Evolutionary conservation across 2,329 filamentous ascomycete genomes (phyloP), one percentile per base, ranked within the genome.

Genomic region (Rhinocladiella mackenziei): DNA sequence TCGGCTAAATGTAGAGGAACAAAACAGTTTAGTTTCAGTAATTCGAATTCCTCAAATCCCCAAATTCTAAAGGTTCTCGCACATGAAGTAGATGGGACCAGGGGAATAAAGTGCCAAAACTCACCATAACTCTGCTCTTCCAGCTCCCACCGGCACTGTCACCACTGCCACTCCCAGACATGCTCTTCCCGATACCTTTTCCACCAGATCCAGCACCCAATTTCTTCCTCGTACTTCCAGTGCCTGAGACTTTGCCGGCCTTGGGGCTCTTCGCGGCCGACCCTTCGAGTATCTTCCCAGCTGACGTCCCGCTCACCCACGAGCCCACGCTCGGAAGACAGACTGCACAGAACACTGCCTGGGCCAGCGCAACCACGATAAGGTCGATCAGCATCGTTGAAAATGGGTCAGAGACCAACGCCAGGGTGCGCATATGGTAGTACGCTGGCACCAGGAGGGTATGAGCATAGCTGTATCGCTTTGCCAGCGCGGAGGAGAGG

Each of bases 351-450:
- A 78, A 83, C 11, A 65, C 59, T 7, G 73, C 68, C 63, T 94
- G 89, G 2, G 88, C 62, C 3, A 73, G 65, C 2, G 77, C 75
- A 10, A 89, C 70, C 9, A 79, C 74, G 0, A 82, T 74, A 2
- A 91, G 67, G 2, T 81, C 71, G 20, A 62, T 73, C 10, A 76
- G 64, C 26, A 94, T 74, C 5, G 82, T 76, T 11, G 74, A 65
- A 2, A 83, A 75, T 0, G 89, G 86, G 53, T 89, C 77, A 11
- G 73, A 70, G 19, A 94, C 84, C 18, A 94, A 72, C 13, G 74
- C 67, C 25, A 68, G 62, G 65, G 94, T 91, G 28, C 76, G 76
- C 51, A 77, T 60, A 33, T 75, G 73, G 60, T 84, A 81, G 25
- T 84, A 65, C 7, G 74, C 75, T 20, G 86, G 73, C 20, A 94